Evolutionary conservation across 2,329 filamentous ascomycete species (phyloP).

Genomic region (Monilinia polystroma): DNA sequence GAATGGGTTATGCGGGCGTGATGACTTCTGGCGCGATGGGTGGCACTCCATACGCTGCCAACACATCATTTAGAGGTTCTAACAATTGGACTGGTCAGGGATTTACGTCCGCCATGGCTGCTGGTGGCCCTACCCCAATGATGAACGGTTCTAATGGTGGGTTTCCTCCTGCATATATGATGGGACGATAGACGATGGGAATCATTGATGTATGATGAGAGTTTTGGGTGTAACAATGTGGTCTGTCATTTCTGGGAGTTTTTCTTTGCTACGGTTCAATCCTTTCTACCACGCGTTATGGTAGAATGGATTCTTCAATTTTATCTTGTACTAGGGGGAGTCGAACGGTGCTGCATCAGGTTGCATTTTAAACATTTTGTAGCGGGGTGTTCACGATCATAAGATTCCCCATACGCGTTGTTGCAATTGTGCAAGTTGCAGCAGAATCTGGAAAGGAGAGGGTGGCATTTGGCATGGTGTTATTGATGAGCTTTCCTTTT

Average conservation of each 20-base stretch:
- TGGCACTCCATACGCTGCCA: conserved; percentile 32
- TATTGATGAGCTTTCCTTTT: conserved; percentile 27
- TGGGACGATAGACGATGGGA: conserved; percentile 38
- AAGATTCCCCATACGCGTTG: conserved; percentile 41
- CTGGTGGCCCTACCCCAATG: conserved; percentile 36
- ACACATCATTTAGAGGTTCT: conserved; percentile 31
- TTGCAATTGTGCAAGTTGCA: conserved; percentile 39
- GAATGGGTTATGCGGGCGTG: conserved; percentile 34
- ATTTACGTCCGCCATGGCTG: conserved; percentile 37
- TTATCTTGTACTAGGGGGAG: conserved; percentile 33
- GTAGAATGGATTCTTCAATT: conserved; percentile 26
- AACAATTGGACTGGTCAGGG: conserved; percentile 37
- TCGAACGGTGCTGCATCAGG: conserved; percentile 35
- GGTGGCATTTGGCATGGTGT: conserved; percentile 38
- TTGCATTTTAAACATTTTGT: conserved; percentile 35
- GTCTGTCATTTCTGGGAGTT: conserved; percentile 26
- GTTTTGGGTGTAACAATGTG: conserved; percentile 2
- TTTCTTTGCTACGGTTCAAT: conserved; percentile 25
- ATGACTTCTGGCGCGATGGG: conserved; percentile 33
- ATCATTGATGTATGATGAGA: conserved; percentile 13
- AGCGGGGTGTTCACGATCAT: conserved; percentile 40
- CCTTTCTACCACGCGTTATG: conserved; percentile 10
- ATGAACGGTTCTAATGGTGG: conserved; percentile 36
- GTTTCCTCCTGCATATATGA: conserved; percentile 42
- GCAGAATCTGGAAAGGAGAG: conserved; percentile 33